phyloP scores from a whole-genome alignment of 371 early-diverging fungal genomes.

The Lichtheimia ramosa region DNA sequence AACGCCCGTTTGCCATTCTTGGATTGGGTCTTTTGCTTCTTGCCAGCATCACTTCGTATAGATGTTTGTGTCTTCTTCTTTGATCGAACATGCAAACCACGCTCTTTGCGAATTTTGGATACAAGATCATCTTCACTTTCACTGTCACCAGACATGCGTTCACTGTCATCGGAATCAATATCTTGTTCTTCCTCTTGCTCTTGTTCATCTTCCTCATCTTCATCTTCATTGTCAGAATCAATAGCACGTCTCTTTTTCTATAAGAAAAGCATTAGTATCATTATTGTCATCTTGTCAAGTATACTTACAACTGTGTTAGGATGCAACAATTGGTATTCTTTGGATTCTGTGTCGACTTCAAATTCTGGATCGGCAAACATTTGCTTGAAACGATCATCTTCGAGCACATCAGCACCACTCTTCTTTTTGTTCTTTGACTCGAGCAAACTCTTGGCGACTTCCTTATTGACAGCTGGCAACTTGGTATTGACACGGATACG shows the following conservation, averaged over 20 bases:
- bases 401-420: slow-evolving; percentile 43
- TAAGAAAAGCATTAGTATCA: no score
- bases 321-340: slow-evolving; percentile 87
- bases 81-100: slow-evolving; percentile 39
- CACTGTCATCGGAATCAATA: slow-evolving; percentile 46
- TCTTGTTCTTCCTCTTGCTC: slow-evolving; percentile 33
- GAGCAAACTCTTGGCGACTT: slow-evolving; percentile 78
- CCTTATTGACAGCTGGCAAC: slow-evolving; percentile 89
- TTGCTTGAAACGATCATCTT: slow-evolving; percentile 87
- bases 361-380: slow-evolving; percentile 93
- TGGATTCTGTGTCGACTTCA: slow-evolving; percentile 85
- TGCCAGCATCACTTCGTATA: slow-evolving; percentile 13
- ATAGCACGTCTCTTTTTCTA: slow-evolving; percentile 33
- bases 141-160: slow-evolving; percentile 38
- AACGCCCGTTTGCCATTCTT: slow-evolving; percentile 35
- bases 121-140: slow-evolving; percentile 51
- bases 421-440: slow-evolving; percentile 47
- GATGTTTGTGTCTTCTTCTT: slow-evolving; percentile 21
- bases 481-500: slow-evolving; percentile 88
- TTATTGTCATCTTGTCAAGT: no score
- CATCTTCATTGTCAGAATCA: slow-evolving; percentile 48
- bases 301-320: slow-evolving; percentile 52
- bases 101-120: slow-evolving; percentile 45
- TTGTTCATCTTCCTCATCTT: slow-evolving; percentile 38
- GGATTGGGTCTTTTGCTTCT: slow-evolving; percentile 26